Conservation (phyloP, 148 eudicot genomes). For the Hydrangea macrophylla region DNA sequence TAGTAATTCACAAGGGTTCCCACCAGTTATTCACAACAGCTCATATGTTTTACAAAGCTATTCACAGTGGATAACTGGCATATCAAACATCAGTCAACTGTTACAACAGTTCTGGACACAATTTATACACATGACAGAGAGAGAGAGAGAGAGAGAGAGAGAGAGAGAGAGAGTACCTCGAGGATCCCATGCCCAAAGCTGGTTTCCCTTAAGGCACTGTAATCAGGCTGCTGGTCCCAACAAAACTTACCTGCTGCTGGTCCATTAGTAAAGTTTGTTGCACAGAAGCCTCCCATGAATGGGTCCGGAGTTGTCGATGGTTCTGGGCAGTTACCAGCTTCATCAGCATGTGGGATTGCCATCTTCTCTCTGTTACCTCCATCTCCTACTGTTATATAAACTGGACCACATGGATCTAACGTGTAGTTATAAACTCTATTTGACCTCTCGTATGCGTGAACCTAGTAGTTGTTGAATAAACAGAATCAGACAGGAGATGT, state of each 20-base stretch:
- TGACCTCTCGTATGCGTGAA: conserved; percentile 86
- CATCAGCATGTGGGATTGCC: conserved; percentile 70
- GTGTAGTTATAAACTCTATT: conserved; percentile 63
- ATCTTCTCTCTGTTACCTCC: conserved; percentile 86
- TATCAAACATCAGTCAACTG: too few relatives aligned
- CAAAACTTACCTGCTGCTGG: conserved; percentile 83
- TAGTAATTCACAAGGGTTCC: too few relatives aligned
- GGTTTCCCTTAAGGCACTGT: conserved; percentile 69
- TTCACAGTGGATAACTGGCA: too few relatives aligned
- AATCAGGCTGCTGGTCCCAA: conserved; percentile 84
- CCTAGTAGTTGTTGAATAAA: conserved; percentile 26
- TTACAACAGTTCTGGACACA: too few relatives aligned
- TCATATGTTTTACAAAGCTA: too few relatives aligned
- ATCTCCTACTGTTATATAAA: conserved; percentile 67
- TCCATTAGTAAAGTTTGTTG: conserved; percentile 67
- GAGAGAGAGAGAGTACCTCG: conserved; percentile 44
- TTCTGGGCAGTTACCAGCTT: conserved; percentile 67
- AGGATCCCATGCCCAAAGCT: conserved; percentile 91
- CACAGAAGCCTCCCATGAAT: conserved; percentile 65
- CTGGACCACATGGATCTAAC: conserved; percentile 68
- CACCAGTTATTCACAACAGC: too few relatives aligned
- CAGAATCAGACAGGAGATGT: neutral
- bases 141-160: too few relatives aligned
- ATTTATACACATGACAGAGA: too few relatives aligned
- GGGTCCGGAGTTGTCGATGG: too few relatives aligned